Evolutionary conservation across 495 filamentous ascomycete genomes (phyloP).

Genomic region (Penicillium chermesinum): DNA sequence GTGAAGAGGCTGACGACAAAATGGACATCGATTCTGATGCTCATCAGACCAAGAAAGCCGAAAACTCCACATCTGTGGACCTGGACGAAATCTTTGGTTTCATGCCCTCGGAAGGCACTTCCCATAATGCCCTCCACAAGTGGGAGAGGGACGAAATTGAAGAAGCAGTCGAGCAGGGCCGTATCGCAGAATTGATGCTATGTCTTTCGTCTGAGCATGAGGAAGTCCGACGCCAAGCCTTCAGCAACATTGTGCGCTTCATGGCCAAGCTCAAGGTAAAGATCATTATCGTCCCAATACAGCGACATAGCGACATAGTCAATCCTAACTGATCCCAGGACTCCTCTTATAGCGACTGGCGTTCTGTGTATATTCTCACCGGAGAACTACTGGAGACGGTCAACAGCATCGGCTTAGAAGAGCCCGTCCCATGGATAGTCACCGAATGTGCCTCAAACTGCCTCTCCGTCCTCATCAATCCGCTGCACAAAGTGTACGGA

Average conservation of each 20-base stretch:
- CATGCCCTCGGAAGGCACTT: constrained; percentile 37
- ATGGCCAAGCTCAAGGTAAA: constrained; percentile 57
- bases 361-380: constrained; percentile 67
- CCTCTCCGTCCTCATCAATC: constrained; percentile 63
- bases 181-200: constrained; percentile 59
- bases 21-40: constrained; percentile 19
- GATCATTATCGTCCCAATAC: neutral
- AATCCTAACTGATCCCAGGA: constrained; percentile 23
- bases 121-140: constrained; percentile 42
- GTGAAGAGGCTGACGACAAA: constrained; percentile 15
- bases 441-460: constrained; percentile 68
- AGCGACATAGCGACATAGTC: neutral
- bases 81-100: constrained; percentile 39
- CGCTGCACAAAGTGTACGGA: constrained; percentile 75
- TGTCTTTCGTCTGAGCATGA: constrained; percentile 69
- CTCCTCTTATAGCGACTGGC: constrained; percentile 69
- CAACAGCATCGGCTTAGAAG: constrained; percentile 43
- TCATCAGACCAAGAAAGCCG: neutral
- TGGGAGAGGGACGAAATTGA: constrained; percentile 73
- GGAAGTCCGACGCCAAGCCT: constrained; percentile 72
- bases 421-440: constrained; percentile 65
- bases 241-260: constrained; percentile 59
- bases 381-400: constrained; percentile 75
- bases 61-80: constrained; percentile 20
- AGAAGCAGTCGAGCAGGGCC: constrained; percentile 67